phyloP scores from a whole-genome alignment of 768 basidiomycete genomes.

The Boletus insuetus region DNA sequence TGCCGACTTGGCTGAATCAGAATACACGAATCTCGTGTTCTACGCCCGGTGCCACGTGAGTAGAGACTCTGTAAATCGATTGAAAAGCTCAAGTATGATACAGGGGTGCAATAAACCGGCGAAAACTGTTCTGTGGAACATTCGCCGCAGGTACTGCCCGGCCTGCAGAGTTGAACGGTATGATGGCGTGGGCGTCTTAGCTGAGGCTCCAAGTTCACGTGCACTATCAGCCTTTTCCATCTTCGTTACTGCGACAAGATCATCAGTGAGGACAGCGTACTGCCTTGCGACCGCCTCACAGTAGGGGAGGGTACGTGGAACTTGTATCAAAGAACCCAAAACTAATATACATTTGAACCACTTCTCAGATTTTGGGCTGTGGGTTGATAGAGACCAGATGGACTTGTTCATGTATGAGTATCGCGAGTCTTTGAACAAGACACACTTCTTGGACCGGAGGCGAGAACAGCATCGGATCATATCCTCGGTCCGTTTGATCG shows the following conservation, averaged over 20 bases:
- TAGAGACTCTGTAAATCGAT: not conserved
- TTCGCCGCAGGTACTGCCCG: conserved; percentile 19
- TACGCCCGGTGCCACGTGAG: conserved; percentile 25
- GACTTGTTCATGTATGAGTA: conserved; percentile 4
- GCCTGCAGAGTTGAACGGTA: conserved; percentile 12
- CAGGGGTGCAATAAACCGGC: conserved; percentile 13
- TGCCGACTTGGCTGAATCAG: conserved; percentile 41
- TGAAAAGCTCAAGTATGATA: not conserved
- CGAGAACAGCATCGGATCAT: not conserved
- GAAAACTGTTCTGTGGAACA: conserved; percentile 11
- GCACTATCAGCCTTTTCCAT: not conserved
- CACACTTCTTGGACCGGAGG: conserved; percentile 1
- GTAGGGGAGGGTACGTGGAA: conserved; percentile 6
- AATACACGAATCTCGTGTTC: conserved; percentile 44
- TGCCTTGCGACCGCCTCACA: not conserved
- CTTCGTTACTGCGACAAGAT: not conserved
- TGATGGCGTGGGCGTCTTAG: not conserved
- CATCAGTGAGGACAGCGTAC: not conserved
- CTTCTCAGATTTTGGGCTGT: not conserved
- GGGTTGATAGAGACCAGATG: conserved; percentile 16
- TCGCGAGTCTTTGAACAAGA: not conserved
- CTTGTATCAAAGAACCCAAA: not conserved
- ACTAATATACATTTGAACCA: not conserved
- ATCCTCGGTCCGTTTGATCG: not conserved
- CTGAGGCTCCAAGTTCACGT: not conserved